Percentiles rank a stretch among this genome's conserved stretches.
These are phyloP conservation scores for Boletus tylopilopsis DNA, from an alignment of 768 basidiomycete species.

Conservation along the genomic window DNA sequence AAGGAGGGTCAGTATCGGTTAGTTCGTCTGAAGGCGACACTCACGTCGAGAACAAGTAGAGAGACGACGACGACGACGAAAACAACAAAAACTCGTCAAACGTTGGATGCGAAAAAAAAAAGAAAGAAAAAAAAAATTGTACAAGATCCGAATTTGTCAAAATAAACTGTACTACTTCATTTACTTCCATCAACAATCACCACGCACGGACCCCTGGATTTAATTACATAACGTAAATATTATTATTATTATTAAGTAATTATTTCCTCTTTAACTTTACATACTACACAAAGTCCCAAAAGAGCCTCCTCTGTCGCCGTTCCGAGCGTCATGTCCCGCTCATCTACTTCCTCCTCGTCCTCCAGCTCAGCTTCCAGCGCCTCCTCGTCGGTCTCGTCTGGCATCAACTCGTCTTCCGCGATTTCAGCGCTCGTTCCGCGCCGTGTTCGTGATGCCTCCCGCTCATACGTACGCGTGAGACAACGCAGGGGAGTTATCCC, in stretches of 20 bases:
- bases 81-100: slow-evolving; percentile 20
- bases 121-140: slow-evolving; percentile 15
- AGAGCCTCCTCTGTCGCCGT: slow-evolving; percentile 37
- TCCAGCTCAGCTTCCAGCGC: slow-evolving; percentile 36
- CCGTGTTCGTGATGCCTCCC: slow-evolving; percentile 15
- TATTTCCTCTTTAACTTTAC: neutral
- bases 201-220: slow-evolving; percentile 30
- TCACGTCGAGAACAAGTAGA: slow-evolving; percentile 22
- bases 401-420: slow-evolving; percentile 25
- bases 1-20: too few species aligned
- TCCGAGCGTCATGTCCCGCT: slow-evolving; percentile 31
- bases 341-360: slow-evolving; percentile 42
- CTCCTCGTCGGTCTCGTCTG: slow-evolving; percentile 36
- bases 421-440: slow-evolving; percentile 17
- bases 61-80: slow-evolving; percentile 11
- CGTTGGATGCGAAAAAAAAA: slow-evolving; percentile 18
- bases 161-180: slow-evolving; percentile 10
- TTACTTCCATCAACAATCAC: slow-evolving; percentile 18
- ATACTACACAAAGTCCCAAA: slow-evolving; percentile 39
- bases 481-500: slow-evolving; percentile 8
- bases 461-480: slow-evolving; percentile 24
- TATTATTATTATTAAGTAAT: slow-evolving; percentile 4
- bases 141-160: slow-evolving; percentile 12
- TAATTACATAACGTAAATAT: slow-evolving; percentile 11
- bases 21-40: too few species aligned